Percentiles rank a stretch among this genome's conserved stretches.
Conservation (phyloP, 2,329 filamentous ascomycete genomes). For the Xylariomycetidae sp. region DNA sequence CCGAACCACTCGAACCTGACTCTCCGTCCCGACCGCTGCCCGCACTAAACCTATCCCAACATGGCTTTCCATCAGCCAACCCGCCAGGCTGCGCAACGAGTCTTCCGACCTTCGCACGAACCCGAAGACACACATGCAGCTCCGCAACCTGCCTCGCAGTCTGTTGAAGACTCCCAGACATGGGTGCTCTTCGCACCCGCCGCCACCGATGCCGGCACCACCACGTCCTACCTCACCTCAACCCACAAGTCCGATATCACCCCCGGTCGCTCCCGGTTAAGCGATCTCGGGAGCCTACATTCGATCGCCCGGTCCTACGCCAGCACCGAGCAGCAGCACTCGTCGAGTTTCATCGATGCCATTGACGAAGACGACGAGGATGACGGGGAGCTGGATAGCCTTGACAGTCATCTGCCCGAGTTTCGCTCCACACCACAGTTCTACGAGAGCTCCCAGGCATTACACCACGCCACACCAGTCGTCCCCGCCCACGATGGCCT, state of each 20-base stretch:
- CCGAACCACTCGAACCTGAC: no score
- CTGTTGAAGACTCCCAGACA: conserved; percentile 71
- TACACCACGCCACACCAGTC: conserved; percentile 58
- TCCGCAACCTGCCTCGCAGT: conserved; percentile 27
- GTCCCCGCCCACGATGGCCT: conserved; percentile 91
- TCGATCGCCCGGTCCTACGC: conserved; percentile 57
- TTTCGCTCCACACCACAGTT: conserved; percentile 60
- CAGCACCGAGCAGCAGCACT: conserved; percentile 37
- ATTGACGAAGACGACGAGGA: conserved; percentile 48
- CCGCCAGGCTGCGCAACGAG: conserved; percentile 44
- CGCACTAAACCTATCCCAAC: conserved; percentile 6
- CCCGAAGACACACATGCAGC: conserved; percentile 32
- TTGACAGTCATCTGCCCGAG: conserved; percentile 86
- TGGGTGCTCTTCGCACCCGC: conserved; percentile 92
- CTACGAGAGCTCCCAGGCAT: conserved; percentile 33
- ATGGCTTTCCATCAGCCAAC: conserved; percentile 59
- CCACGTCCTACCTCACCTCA: conserved; percentile 63
- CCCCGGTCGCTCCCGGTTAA: conserved; percentile 65
- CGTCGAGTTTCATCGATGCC: conserved; percentile 31
- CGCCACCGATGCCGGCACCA: conserved; percentile 46
- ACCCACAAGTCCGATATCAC: conserved; percentile 59
- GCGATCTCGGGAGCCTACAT: conserved; percentile 74
- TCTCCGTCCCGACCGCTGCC: background rate
- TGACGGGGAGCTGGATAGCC: conserved; percentile 79
- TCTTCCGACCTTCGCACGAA: conserved; percentile 33